Evolutionary conservation across 2,329 filamentous ascomycete species (phyloP).

Genomic region (Capronia americana): DNA sequence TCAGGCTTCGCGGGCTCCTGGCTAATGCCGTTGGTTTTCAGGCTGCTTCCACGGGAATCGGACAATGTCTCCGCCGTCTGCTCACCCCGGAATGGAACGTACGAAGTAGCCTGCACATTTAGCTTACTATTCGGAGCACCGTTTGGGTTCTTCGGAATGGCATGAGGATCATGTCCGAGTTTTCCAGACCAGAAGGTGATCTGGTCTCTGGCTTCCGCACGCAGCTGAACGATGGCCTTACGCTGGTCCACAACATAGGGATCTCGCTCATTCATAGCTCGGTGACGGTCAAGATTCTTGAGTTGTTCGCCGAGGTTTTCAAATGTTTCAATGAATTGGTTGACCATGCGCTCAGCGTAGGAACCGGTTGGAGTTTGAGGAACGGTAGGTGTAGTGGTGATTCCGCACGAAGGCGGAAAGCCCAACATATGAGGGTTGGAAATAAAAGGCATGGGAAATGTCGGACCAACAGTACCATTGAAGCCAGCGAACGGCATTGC

Average conservation of each 20-base stretch:
- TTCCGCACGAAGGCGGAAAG: slow-evolving; percentile 14
- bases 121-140: slow-evolving; percentile 24
- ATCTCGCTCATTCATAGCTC: slow-evolving; percentile 34
- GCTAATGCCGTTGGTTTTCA: slow-evolving; percentile 1
- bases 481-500: slow-evolving; percentile 23
- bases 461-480: slow-evolving; percentile 16
- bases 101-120: slow-evolving; percentile 36
- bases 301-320: slow-evolving; percentile 38
- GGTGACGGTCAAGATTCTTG: slow-evolving; percentile 38
- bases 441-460: slow-evolving; percentile 19
- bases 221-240: slow-evolving; percentile 33
- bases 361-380: not conserved
- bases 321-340: slow-evolving; percentile 21
- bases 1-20: slow-evolving; percentile 6
- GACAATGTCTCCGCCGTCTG: slow-evolving; percentile 7
- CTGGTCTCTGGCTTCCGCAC: slow-evolving; percentile 33
- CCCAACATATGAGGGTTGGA: slow-evolving; percentile 15
- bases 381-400: slow-evolving; percentile 11
- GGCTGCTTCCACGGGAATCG: not conserved
- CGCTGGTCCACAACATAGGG: slow-evolving; percentile 33
- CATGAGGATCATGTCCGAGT: slow-evolving; percentile 21
- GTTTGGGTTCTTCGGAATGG: slow-evolving; percentile 14
- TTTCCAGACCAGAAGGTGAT: slow-evolving; percentile 30
- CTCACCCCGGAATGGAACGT: slow-evolving; percentile 29
- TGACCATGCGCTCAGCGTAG: slow-evolving; percentile 25